phyloP scores from a whole-genome alignment of 1,139 yeast genomes.

The Blastobotrys malaysiensis region DNA sequence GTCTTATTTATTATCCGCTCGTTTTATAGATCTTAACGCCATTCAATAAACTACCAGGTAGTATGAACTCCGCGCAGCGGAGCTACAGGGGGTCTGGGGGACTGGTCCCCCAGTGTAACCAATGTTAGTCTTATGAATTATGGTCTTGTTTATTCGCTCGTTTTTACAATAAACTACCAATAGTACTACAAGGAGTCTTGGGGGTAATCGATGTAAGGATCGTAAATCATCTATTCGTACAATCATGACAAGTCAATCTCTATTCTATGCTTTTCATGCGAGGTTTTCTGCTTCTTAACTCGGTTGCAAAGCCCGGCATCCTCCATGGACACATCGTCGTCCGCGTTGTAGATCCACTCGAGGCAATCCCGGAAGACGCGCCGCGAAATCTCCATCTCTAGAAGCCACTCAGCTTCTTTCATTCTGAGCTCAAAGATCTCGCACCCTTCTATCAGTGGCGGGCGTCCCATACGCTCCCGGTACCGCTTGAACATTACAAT shows the following conservation, averaged over 20 bases:
- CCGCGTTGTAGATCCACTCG: conserved; percentile 33
- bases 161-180: too few species aligned
- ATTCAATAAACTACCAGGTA: neutral
- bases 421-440: conserved; percentile 57
- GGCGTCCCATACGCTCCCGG: conserved; percentile 47
- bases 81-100: too few species aligned
- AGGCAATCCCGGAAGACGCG: conserved; percentile 31
- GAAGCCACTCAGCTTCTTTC: conserved; percentile 54
- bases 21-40: neutral
- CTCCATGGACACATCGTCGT: conserved; percentile 21
- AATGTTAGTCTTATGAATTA: too few species aligned
- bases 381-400: conserved; percentile 51
- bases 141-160: too few species aligned
- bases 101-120: too few species aligned
- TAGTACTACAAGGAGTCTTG: too few species aligned
- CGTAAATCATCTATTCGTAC: neutral
- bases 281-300: neutral
- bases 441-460: conserved; percentile 70
- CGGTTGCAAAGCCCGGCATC: conserved; percentile 1
- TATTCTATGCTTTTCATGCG: neutral
- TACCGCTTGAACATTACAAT: conserved; percentile 63
- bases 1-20: neutral
- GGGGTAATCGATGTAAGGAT: too few species aligned
- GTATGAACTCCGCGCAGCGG: too few species aligned
- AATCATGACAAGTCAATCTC: neutral